Evolutionary conservation across 1,139 yeast species (phyloP).

Genomic region (Nakaseomyces kungkrabaensis): DNA sequence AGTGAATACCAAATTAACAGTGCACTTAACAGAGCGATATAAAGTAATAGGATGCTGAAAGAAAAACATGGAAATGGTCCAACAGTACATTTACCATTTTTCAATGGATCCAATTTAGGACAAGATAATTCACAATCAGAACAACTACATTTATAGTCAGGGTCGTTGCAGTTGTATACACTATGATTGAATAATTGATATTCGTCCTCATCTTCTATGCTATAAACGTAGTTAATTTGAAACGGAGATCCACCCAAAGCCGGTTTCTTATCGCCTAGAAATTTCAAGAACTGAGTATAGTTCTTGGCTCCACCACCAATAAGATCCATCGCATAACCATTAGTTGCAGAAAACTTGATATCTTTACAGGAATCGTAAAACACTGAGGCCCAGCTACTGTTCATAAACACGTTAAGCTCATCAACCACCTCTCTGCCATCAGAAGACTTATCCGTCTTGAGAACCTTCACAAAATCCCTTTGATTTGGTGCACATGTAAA

Average conservation of each 20-base stretch:
- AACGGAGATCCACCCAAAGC: constrained; percentile 90
- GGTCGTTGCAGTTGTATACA: constrained; percentile 45
- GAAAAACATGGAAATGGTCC: constrained; percentile 69
- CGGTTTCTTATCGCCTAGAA: constrained; percentile 90
- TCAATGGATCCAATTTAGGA: constrained; percentile 49
- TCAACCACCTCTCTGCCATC: constrained; percentile 54
- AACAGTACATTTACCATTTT: constrained; percentile 39
- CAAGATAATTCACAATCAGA: constrained; percentile 80
- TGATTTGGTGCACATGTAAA: constrained; percentile 90
- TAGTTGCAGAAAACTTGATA: constrained; percentile 87
- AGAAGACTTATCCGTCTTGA: constrained; percentile 44
- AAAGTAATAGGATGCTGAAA: constrained; percentile 45
- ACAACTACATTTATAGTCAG: constrained; percentile 68
- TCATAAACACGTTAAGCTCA: constrained; percentile 58
- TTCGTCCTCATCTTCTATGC: constrained; percentile 24
- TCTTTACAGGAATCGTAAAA: constrained; percentile 81
- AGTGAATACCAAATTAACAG: constrained; percentile 33
- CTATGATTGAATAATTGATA: constrained; percentile 20
- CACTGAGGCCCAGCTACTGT: constrained; percentile 46
- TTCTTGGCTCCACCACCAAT: constrained; percentile 92
- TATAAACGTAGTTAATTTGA: constrained; percentile 70
- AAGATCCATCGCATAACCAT: constrained; percentile 93
- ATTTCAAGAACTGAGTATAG: constrained; percentile 64
- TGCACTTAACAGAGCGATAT: constrained; percentile 37
- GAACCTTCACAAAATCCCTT: constrained; percentile 59